Evolutionary conservation across 495 filamentous ascomycete species (phyloP), one percentile per base, ranked within the genome.

Genomic region (Podospora pseudoanserina): DNA sequence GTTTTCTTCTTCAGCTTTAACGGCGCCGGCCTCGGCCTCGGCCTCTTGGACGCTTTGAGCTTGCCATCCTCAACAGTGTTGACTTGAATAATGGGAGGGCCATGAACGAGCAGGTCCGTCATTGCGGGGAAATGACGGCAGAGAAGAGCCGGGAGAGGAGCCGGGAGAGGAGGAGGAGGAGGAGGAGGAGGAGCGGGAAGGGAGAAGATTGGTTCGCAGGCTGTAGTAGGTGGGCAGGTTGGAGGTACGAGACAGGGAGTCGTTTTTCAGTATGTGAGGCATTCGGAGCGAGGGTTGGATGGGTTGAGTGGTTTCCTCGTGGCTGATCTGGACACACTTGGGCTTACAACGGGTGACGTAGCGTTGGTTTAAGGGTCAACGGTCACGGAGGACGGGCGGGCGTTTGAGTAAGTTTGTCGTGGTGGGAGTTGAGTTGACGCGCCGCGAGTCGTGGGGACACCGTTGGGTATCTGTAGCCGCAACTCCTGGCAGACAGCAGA

Each of bases 81-180:
- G 34, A 65, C 70, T 26, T 64, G 70, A 64, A 70, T 68, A 54
- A 23, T 27, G 23, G 62, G 65, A 20, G 69, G 67, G 20, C 67
- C 66, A 23, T 75, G 67, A 39, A 76, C 19, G 16, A 76, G 68
- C 30, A 76, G 67, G 49, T 76, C 71, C 60, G 70, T 59, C 75
- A 77, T 77, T 44, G 55, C 70, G 71, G 56, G 54, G 19, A 28
- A 54, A 11, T 49, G 39, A 49, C 39, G 39, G 15, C 39, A 49
- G 39, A 49, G 39, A 16, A 13, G 39, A 49, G 39, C 6, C 7
- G 2, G 59, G 3, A 2, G 60, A 18, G 4, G 20, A 30, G 2
- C 19, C 19, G 19, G 19, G 19, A 19, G 59, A 11, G 4, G 60
- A 18, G 4, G 20, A 30, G 4, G 20, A 30, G 2, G 59, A 11